phyloP scores from a whole-genome alignment of 169 alveolate genomes.

The Fabrea salina region DNA sequence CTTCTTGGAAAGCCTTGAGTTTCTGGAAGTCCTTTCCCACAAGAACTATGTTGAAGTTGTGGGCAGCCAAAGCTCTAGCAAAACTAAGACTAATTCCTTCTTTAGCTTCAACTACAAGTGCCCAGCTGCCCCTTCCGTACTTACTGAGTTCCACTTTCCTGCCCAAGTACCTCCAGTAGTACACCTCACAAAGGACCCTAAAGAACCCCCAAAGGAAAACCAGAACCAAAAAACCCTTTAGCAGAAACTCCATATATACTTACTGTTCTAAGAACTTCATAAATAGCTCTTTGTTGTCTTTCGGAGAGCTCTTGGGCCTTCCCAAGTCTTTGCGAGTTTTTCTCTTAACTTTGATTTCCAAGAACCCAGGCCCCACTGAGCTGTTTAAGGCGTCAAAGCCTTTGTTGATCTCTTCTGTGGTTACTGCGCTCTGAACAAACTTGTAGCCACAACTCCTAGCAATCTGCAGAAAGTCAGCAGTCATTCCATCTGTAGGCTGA shows the following conservation, averaged over 20 bases:
- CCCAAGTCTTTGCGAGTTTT: constrained; percentile 69
- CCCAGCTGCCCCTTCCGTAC: constrained; percentile 29
- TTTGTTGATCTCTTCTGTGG: constrained; percentile 47
- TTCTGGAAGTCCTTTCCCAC: constrained; percentile 37
- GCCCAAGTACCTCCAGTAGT: too few species aligned
- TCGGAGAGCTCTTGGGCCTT: constrained; percentile 71
- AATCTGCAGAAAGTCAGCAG: constrained; percentile 49
- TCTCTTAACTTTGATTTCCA: constrained; percentile 64
- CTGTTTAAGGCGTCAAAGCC: constrained; percentile 32
- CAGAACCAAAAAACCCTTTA: background rate
- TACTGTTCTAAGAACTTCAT: constrained; percentile 48
- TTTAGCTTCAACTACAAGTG: constrained; percentile 43
- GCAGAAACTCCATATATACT: too few species aligned
- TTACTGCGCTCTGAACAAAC: constrained; percentile 44
- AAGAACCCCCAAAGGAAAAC: background rate
- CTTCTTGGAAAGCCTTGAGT: constrained; percentile 25
- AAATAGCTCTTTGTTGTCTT: constrained; percentile 61
- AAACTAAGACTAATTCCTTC: constrained; percentile 41
- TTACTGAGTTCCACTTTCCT: too few species aligned
- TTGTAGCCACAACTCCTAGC: constrained; percentile 68
- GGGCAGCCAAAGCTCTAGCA: constrained; percentile 14
- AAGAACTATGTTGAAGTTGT: constrained; percentile 37
- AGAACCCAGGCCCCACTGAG: constrained; percentile 53
- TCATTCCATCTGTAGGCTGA: constrained; percentile 63
- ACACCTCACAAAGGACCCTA: background rate